phyloP scores from a whole-genome alignment of 768 basidiomycete genomes.

The Amanita phalloides region DNA sequence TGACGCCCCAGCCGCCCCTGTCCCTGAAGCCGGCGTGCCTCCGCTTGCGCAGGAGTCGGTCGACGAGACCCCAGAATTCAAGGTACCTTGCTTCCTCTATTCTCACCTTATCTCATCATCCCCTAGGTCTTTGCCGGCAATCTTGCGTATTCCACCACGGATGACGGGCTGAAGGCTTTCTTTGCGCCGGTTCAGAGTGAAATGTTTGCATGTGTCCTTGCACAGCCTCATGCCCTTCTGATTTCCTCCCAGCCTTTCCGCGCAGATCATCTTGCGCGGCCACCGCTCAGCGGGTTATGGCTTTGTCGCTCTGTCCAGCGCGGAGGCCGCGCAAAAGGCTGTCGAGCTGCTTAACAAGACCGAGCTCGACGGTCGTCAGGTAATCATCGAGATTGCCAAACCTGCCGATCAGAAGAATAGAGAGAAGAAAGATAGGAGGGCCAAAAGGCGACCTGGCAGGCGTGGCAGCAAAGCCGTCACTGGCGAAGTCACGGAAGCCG shows the following conservation, averaged over 20 bases:
- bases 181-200: slow-evolving; percentile 82
- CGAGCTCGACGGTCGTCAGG: slow-evolving; percentile 80
- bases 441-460: slow-evolving; percentile 76
- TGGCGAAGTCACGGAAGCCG: slow-evolving; percentile 84
- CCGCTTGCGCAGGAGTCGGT: slow-evolving; percentile 60
- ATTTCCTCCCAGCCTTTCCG: slow-evolving; percentile 48
- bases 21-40: slow-evolving; percentile 77
- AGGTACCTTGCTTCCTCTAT: slow-evolving; percentile 34
- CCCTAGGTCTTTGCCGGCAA: slow-evolving; percentile 87
- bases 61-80: slow-evolving; percentile 73
- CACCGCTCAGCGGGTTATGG: slow-evolving; percentile 85
- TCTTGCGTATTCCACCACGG: slow-evolving; percentile 89
- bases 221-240: slow-evolving; percentile 14
- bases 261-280: slow-evolving; percentile 80
- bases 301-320: slow-evolving; percentile 75
- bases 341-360: slow-evolving; percentile 79
- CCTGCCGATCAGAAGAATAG: slow-evolving; percentile 81
- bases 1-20: slow-evolving; percentile 81
- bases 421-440: slow-evolving; percentile 68
- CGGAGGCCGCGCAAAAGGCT: slow-evolving; percentile 79
- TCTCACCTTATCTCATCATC: slow-evolving; percentile 6
- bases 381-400: slow-evolving; percentile 91
- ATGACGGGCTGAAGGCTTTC: slow-evolving; percentile 91
- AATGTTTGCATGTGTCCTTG: slow-evolving; percentile 52
- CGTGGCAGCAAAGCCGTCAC: slow-evolving; percentile 81